Evolutionary conservation across 208 protist species (phyloP).

Genomic region (Phytomonas sp.): DNA sequence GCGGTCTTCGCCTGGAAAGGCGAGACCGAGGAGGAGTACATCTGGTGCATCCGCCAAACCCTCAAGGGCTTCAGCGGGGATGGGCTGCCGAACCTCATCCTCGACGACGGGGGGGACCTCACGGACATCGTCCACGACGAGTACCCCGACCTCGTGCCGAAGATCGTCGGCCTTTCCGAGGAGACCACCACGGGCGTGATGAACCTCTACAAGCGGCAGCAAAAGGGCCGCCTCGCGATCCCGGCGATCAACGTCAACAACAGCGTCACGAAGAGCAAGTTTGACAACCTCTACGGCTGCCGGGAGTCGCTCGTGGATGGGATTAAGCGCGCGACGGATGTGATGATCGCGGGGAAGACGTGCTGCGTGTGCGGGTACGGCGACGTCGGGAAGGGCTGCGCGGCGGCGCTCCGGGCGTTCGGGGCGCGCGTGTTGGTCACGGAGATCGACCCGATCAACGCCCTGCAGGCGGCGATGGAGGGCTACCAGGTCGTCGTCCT

Average conservation of each 20-base stretch:
- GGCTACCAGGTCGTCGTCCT: slow-evolving; percentile 95
- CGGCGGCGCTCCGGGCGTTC: slow-evolving; percentile 91
- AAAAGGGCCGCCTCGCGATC: slow-evolving; percentile 93
- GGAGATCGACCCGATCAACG: slow-evolving; percentile 99
- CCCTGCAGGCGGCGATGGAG: slow-evolving; percentile 99
- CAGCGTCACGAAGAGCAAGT: slow-evolving; percentile 99
- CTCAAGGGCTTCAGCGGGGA: slow-evolving; percentile 85
- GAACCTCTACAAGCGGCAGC: slow-evolving; percentile 96
- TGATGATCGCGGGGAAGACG: slow-evolving; percentile 99
- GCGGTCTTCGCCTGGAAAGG: slow-evolving; percentile 99
- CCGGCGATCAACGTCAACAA: slow-evolving; percentile 99
- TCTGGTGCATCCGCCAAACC: slow-evolving; percentile 96
- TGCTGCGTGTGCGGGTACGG: slow-evolving; percentile 97
- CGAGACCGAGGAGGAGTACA: slow-evolving; percentile 99
- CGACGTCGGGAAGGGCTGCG: slow-evolving; percentile 99
- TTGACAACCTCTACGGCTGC: slow-evolving; percentile 99
- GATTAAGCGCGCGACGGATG: slow-evolving; percentile 99
- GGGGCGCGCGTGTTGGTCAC: slow-evolving; percentile 97
- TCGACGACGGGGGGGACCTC: slow-evolving; percentile 99
- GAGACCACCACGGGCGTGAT: slow-evolving; percentile 99
- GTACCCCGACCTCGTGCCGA: slow-evolving; percentile 84
- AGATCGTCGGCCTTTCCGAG: slow-evolving; percentile 97
- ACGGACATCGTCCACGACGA: slow-evolving; percentile 96
- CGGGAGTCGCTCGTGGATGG: slow-evolving; percentile 99
- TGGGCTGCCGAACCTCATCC: slow-evolving; percentile 95